These are phyloP conservation scores for Zopfochytrium polystomum DNA, from an alignment of 371 early-diverging fungal genomes.

Conservation along the genomic window DNA sequence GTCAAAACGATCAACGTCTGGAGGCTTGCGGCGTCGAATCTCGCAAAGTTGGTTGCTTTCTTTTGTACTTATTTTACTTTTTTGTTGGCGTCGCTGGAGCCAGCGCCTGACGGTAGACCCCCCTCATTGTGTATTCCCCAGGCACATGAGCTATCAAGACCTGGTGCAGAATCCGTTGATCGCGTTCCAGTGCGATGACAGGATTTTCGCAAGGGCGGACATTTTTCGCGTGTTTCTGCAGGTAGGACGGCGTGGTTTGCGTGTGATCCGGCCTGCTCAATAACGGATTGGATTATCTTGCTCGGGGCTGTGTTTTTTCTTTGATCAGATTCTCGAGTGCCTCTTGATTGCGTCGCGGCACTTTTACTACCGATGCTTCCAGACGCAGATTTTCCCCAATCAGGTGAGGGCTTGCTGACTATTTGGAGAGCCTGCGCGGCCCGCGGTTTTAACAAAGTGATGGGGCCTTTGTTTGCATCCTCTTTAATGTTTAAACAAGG, in stretches of 20 bases:
- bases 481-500: too few species aligned
- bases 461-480: too few species aligned
- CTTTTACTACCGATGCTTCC: slow-evolving; percentile 29
- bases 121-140: too few species aligned
- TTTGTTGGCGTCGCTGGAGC: neutral
- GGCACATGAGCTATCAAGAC: slow-evolving; percentile 34
- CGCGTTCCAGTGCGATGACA: slow-evolving; percentile 42
- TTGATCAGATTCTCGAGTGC: slow-evolving; percentile 38
- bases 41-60: slow-evolving; percentile 1
- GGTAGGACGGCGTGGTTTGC: slow-evolving; percentile 16
- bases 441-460: too few species aligned
- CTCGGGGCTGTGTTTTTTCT: too few species aligned
- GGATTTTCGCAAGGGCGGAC: slow-evolving; percentile 38
- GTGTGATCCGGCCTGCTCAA: neutral
- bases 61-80: slow-evolving; percentile 4
- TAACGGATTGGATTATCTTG: neutral
- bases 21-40: slow-evolving; percentile 21
- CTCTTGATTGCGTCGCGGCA: slow-evolving; percentile 43
- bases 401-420: slow-evolving; percentile 9
- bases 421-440: too few species aligned
- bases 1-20: slow-evolving; percentile 41
- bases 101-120: too few species aligned
- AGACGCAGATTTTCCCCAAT: slow-evolving; percentile 25
- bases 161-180: slow-evolving; percentile 49
- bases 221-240: slow-evolving; percentile 44